These are phyloP conservation scores for Hymenoscyphus occultus DNA, from an alignment of 2,329 filamentous ascomycete species.

Conservation along the genomic window DNA sequence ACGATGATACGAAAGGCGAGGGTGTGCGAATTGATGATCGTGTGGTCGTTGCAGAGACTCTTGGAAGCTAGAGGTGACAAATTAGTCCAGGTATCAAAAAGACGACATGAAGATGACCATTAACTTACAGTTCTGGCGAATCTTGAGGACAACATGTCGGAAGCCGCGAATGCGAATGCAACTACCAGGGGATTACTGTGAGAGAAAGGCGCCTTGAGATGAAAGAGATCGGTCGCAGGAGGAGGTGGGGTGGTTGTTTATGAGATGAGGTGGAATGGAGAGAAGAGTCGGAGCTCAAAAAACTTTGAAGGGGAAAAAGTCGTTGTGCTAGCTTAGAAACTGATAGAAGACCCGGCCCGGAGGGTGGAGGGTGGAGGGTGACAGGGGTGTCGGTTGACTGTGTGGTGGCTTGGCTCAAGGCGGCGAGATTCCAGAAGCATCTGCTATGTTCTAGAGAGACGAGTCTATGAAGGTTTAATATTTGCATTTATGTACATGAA, in stretches of 20 bases:
- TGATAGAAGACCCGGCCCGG: slow-evolving; percentile 5
- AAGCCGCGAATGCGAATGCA: slow-evolving; percentile 17
- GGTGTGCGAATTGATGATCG: slow-evolving; percentile 70
- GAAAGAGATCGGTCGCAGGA: slow-evolving; percentile 17
- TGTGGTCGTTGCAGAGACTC: slow-evolving; percentile 66
- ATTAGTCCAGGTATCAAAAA: slow-evolving; percentile 30
- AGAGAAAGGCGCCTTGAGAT: slow-evolving; percentile 19
- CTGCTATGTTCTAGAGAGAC: neutral
- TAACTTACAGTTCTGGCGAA: slow-evolving; percentile 71
- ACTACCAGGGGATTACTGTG: slow-evolving; percentile 19
- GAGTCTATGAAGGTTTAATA: too few species aligned
- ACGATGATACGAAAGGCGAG: slow-evolving; percentile 66
- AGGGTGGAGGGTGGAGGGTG: neutral
- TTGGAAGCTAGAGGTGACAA: slow-evolving; percentile 61
- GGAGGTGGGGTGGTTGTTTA: slow-evolving; percentile 23
- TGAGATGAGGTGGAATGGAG: slow-evolving; percentile 13
- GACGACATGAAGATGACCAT: slow-evolving; percentile 5
- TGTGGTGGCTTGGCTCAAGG: neutral
- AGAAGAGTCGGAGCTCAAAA: slow-evolving; percentile 6
- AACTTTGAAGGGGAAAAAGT: slow-evolving; percentile 10
- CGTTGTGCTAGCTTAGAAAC: slow-evolving; percentile 9
- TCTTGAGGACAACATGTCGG: slow-evolving; percentile 70
- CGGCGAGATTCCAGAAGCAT: slow-evolving; percentile 5
- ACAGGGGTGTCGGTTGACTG: neutral
- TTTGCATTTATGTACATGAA: too few species aligned